phyloP scores from a whole-genome alignment of 108 stramenopile genomes.

The Cyclotella distinguenda region DNA sequence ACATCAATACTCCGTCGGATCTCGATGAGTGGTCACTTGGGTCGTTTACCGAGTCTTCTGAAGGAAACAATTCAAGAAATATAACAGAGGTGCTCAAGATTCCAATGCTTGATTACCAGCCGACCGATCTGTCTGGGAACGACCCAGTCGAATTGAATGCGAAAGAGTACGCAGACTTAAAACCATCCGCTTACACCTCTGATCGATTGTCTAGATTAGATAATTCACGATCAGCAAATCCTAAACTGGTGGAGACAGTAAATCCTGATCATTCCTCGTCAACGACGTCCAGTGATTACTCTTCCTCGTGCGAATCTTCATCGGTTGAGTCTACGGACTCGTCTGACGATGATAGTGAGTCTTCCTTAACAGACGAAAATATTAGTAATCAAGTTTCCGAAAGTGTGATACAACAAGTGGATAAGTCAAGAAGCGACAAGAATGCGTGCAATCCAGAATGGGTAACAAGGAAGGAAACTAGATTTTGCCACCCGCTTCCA shows the following conservation, averaged over 20 bases:
- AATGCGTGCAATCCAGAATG: slow-evolving; percentile 6
- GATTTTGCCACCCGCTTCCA: slow-evolving; percentile 38
- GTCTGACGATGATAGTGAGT: slow-evolving; percentile 2
- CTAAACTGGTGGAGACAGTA: not conserved
- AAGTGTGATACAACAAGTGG: not conserved
- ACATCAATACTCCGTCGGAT: slow-evolving; percentile 44
- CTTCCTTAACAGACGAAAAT: slow-evolving; percentile 17
- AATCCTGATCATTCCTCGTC: slow-evolving; percentile 7
- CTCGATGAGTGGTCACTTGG: slow-evolving; percentile 41
- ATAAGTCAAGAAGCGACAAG: not conserved
- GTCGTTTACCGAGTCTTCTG: slow-evolving; percentile 37
- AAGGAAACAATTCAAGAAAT: slow-evolving; percentile 1
- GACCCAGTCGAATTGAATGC: not conserved
- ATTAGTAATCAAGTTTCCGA: not conserved
- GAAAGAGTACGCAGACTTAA: not conserved
- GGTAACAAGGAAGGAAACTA: slow-evolving; percentile 47
- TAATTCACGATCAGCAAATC: not conserved
- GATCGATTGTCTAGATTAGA: too few relatives aligned
- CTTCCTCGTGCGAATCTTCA: slow-evolving; percentile 15
- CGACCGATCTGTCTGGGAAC: too few relatives aligned
- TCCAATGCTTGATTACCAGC: slow-evolving; percentile 4
- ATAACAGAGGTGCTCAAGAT: not conserved
- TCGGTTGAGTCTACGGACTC: not conserved
- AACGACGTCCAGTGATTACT: slow-evolving; percentile 10
- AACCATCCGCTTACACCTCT: too few relatives aligned